Evolutionary conservation across 495 filamentous ascomycete species (phyloP), one percentile per base, ranked within the genome.

Genomic region (Penicillium coffeae): DNA sequence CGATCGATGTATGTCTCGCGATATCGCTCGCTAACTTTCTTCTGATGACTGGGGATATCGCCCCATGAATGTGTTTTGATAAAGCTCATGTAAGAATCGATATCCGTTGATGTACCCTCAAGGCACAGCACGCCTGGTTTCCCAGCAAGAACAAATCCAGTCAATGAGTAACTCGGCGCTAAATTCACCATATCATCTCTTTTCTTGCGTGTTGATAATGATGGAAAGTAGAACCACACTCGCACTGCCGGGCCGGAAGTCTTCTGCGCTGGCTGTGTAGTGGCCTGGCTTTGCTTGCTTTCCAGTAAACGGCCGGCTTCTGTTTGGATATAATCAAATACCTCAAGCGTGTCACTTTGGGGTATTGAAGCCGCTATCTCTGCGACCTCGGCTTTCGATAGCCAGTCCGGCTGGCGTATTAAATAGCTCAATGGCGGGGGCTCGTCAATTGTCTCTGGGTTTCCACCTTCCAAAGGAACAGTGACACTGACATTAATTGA

Each of bases 11-110:
- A 46, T 7, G 62, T 68, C 50, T 72, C 62, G 2, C 69, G 60
- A 48, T 65, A 72, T 13, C 66, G 50, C 49, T 72, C 69, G 40
- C 66, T 70, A 18, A 72, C 67, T 34, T 72, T 72, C 44, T 72
- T 72, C 52, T 72, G 69, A 36, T 72, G 60, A 38, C 66, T 69
- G 0, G 69, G 69, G 7, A 72, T 72, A 56, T 72, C 69, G 1
- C 69, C 69, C 69, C 69, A 72, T 19, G 69, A 72, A 54, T 72
- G 60, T 3, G 69, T 72, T 48, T 72, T 72, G 41, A 72, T 70
- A 25, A 67, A 72, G 19, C 58, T 66, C 69, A 72, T 72, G 37
- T 72, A 72, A 13, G 62, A 56, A 45, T 72, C 69, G 14, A 72
- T 59, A 45, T 69, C 54, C 22, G 30, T 1, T 19, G 66, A 67